These are phyloP conservation scores for Ananas comosus DNA, from an alignment of 176 grass and related monocot genomes.

Conservation along the genomic window DNA sequence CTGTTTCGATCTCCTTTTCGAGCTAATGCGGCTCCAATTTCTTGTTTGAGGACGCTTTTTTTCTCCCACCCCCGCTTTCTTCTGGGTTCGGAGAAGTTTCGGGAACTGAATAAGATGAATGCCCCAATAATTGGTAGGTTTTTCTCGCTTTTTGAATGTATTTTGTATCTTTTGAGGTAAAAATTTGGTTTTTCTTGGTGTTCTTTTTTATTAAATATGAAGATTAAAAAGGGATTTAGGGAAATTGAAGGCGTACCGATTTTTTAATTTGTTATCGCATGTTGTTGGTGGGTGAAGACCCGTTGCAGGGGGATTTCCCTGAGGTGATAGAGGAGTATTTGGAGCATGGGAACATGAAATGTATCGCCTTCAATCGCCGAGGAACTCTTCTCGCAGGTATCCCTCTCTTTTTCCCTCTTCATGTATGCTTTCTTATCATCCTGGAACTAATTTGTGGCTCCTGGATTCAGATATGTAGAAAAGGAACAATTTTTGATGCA, in stretches of 20 bases:
- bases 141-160: constrained; percentile 1
- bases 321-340: constrained; percentile 97
- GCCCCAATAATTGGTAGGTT: constrained; percentile 71
- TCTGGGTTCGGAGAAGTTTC: background rate
- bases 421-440: constrained; percentile 6
- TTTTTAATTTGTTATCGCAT: constrained; percentile 15
- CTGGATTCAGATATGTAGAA: constrained; percentile 7
- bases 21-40: background rate
- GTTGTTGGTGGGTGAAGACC: constrained; percentile 52
- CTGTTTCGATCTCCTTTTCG: background rate
- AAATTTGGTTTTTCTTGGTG: background rate
- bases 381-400: constrained; percentile 97
- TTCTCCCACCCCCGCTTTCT: too few species aligned
- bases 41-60: background rate
- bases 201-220: constrained; percentile 10
- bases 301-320: constrained; percentile 91
- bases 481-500: background rate
- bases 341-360: constrained; percentile 99
- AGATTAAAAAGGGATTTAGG: constrained; percentile 7
- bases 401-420: constrained; percentile 14
- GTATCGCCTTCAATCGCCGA: constrained; percentile 80
- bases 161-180: background rate
- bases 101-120: constrained; percentile 40
- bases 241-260: constrained; percentile 12
- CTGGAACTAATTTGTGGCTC: constrained; percentile 3